Percentiles rank a stretch among this genome's conserved stretches.
Conservation (phyloP, 75 land plant species). For the Cryptomeria japonica region DNA sequence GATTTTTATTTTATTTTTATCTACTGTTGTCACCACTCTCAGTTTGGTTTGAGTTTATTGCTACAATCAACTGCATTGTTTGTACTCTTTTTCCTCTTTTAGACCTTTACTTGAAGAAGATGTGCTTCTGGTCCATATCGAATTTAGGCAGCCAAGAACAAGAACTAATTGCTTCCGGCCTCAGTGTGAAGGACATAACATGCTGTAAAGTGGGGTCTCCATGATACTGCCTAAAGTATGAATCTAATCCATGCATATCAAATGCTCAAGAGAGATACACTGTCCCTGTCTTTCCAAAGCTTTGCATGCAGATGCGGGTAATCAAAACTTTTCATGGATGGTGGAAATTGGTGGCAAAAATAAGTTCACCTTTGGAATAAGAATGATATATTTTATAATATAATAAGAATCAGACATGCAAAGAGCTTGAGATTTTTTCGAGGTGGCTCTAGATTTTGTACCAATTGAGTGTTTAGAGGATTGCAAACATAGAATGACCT, state of each 20-base stretch:
- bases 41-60: not conserved
- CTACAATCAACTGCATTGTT: not conserved
- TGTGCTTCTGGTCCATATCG: not conserved
- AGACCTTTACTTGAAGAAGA: not conserved
- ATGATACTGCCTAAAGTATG: not conserved
- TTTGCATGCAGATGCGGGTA: not conserved
- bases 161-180: not conserved
- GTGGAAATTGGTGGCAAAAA: not conserved
- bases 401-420: not conserved
- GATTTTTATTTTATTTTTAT: not conserved
- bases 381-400: not conserved
- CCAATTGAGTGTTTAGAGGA: not conserved
- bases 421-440: not conserved
- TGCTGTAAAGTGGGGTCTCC: not conserved
- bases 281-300: not conserved
- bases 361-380: not conserved
- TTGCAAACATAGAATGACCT: not conserved
- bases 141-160: not conserved
- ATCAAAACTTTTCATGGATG: not conserved
- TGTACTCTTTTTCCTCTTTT: not conserved
- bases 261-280: not conserved
- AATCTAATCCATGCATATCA: not conserved
- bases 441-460: not conserved
- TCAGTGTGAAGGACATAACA: not conserved
- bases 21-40: not conserved